phyloP scores from a whole-genome alignment of 202 grass and related monocot species.

The Bolboschoenoplectus hybrid region DNA sequence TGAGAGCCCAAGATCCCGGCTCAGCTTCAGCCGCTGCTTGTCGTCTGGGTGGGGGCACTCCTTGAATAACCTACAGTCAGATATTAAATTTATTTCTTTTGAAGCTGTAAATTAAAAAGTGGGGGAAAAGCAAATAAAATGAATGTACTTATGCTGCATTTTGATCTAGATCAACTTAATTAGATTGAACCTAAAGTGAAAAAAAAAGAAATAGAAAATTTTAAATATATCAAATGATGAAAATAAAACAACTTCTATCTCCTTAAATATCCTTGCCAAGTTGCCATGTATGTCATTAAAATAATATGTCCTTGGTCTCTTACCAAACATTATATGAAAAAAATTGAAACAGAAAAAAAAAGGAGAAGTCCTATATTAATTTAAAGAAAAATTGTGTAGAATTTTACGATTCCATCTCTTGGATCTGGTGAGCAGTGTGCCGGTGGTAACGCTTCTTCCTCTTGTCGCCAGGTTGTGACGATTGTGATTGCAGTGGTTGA shows the following conservation, averaged over 20 bases:
- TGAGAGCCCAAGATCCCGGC: conserved; percentile 88
- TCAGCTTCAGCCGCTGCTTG: conserved; percentile 96
- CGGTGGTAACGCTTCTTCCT: conserved; percentile 98
- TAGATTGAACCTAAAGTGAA: background rate
- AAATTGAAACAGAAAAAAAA: background rate
- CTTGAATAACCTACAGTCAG: conserved; percentile 78
- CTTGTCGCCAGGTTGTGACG: conserved; percentile 37
- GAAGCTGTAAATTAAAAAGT: background rate
- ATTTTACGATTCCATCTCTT: conserved; percentile 95
- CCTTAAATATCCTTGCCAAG: background rate
- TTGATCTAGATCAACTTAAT: conserved; percentile 16
- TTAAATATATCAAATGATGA: background rate
- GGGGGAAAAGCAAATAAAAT: background rate
- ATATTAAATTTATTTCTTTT: background rate
- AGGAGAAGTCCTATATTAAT: background rate
- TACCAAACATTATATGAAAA: background rate
- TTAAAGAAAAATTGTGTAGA: background rate
- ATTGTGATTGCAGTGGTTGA: background rate
- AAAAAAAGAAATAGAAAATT: background rate
- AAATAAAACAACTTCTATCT: background rate
- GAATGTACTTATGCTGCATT: background rate
- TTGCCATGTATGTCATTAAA: background rate
- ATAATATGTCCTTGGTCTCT: conserved; percentile 9
- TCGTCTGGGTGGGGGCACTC: conserved; percentile 98
- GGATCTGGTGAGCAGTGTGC: conserved; percentile 95